phyloP scores from a whole-genome alignment of 768 basidiomycete genomes.

The Rhodotorula toruloides region DNA sequence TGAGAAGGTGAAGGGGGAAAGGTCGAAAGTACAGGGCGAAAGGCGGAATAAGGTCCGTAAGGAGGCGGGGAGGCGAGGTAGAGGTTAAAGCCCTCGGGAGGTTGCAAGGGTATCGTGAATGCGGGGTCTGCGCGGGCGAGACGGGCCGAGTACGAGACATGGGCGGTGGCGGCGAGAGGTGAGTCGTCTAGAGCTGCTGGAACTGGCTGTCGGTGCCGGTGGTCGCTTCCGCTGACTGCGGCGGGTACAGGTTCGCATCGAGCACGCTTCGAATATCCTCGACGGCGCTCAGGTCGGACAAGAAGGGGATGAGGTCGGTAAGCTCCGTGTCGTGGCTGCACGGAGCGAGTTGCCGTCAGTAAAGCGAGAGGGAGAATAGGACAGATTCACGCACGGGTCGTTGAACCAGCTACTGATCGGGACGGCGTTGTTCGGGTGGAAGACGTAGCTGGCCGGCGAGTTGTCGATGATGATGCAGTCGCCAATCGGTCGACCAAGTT shows the following conservation, averaged over 20 bases:
- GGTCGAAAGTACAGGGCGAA: too few relatives aligned
- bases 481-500: constrained; percentile 85
- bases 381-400: constrained; percentile 40
- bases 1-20: too few relatives aligned
- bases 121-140: too few relatives aligned
- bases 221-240: neutral
- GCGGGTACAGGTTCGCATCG: constrained; percentile 62
- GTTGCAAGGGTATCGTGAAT: too few relatives aligned
- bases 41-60: neutral
- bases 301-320: constrained; percentile 89
- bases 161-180: too few relatives aligned
- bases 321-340: constrained; percentile 94
- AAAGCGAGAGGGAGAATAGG: too few relatives aligned
- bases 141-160: neutral
- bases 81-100: too few relatives aligned
- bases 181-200: neutral
- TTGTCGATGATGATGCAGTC: constrained; percentile 98
- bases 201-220: neutral
- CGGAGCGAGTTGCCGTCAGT: neutral
- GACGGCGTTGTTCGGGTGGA: constrained; percentile 98
- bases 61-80: neutral
- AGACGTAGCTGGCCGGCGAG: constrained; percentile 97
- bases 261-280: constrained; percentile 88
- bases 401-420: constrained; percentile 99
- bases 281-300: constrained; percentile 75